Percentiles rank a stretch among this genome's conserved stretches.
phyloP scores from a whole-genome alignment of 1,284 basidiomycete species.

The Farysia itapuensis region DNA sequence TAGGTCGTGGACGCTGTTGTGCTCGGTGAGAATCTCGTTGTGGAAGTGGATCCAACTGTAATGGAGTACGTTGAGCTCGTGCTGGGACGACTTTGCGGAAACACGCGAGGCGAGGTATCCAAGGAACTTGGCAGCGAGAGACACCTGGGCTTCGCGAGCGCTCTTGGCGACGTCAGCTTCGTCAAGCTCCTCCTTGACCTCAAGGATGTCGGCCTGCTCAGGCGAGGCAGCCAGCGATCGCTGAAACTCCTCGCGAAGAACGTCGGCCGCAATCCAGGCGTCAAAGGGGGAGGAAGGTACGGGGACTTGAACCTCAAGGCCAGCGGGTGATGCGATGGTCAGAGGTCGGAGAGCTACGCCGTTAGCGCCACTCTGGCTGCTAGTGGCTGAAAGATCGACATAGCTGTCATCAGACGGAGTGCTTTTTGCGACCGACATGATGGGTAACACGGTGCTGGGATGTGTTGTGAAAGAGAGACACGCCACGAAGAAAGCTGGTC shows the following conservation, averaged over 20 bases:
- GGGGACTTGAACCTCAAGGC: constrained; percentile 42
- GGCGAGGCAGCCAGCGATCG: constrained; percentile 44
- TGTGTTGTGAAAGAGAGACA: background rate
- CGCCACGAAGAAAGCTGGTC: background rate
- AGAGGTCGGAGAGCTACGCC: constrained; percentile 25
- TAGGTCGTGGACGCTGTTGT: constrained; percentile 75
- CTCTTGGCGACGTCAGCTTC: constrained; percentile 29
- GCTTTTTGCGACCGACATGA: constrained; percentile 28
- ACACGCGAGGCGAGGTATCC: constrained; percentile 65
- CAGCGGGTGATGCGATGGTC: constrained; percentile 21
- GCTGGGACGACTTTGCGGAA: constrained; percentile 74
- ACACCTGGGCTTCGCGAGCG: constrained; percentile 34
- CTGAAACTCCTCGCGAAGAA: constrained; percentile 50
- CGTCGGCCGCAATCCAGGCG: constrained; percentile 51
- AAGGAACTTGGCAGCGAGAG: constrained; percentile 58
- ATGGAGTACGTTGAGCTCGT: constrained; percentile 72
- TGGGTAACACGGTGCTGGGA: background rate
- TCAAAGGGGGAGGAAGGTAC: constrained; percentile 47
- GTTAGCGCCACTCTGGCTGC: constrained; percentile 35
- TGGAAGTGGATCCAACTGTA: constrained; percentile 44
- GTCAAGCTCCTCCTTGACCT: constrained; percentile 47
- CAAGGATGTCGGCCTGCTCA: constrained; percentile 29
- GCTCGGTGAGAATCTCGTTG: constrained; percentile 30
- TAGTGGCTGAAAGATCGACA: constrained; percentile 28
- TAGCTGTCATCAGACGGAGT: constrained; percentile 37